These are phyloP conservation scores for Sherardia arvensis DNA, from an alignment of 257 asterid genomes.

Conservation along the genomic window DNA sequence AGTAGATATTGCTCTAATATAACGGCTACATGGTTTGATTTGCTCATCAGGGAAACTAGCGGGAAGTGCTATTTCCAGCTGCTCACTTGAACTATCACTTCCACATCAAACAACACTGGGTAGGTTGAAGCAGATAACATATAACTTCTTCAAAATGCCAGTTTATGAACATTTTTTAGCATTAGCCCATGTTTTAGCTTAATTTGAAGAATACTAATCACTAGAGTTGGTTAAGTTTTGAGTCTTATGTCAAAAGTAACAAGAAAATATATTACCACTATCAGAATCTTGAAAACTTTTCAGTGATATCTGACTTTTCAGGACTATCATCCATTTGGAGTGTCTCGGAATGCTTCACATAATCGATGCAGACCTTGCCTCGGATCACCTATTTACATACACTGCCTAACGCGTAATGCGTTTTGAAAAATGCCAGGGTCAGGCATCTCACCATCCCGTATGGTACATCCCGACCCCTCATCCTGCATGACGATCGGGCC, in stretches of 20 bases:
- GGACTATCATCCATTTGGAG: neutral
- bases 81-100: constrained; percentile 30
- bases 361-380: constrained; percentile 9
- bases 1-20: too few species aligned
- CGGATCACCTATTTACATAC: constrained; percentile 13
- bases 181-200: neutral
- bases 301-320: too few species aligned
- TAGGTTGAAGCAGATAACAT: constrained; percentile 3
- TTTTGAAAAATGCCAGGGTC: too few species aligned
- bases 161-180: neutral
- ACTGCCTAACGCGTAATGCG: too few species aligned
- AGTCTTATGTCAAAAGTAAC: constrained; percentile 10
- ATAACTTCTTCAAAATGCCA: constrained; percentile 6
- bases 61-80: constrained; percentile 32
- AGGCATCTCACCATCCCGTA: too few species aligned
- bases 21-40: constrained; percentile 28
- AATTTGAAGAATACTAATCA: neutral
- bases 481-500: too few species aligned
- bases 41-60: constrained; percentile 43
- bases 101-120: constrained; percentile 35
- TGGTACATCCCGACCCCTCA: too few species aligned
- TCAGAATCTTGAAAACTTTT: too few species aligned
- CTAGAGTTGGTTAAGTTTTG: neutral
- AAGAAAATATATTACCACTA: too few species aligned
- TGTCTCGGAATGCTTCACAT: constrained; percentile 10